Evolutionary conservation across 139 green algal genomes (phyloP).

Genomic region (Chlorokybus atmophyticus): DNA sequence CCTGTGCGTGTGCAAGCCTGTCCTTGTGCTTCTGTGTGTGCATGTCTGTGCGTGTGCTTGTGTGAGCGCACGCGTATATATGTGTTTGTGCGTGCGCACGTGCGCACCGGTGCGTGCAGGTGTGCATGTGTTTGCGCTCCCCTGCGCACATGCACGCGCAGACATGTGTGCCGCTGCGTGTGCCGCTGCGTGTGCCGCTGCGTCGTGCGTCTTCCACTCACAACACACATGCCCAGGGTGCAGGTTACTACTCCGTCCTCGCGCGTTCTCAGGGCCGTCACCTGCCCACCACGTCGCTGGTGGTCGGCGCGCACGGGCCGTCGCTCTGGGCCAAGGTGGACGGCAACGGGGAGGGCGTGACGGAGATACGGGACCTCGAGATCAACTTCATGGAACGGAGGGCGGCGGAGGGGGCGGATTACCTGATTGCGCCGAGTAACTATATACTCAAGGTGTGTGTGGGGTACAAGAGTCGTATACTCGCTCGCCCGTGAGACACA

Average conservation of each 20-base stretch:
- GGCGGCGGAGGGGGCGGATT: conserved; percentile 15
- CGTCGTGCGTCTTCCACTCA: background rate
- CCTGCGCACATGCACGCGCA: too few species aligned
- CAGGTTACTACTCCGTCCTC: conserved; percentile 26
- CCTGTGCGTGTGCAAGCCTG: too few species aligned
- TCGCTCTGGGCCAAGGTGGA: conserved; percentile 25
- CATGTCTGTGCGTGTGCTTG: too few species aligned
- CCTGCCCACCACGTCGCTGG: conserved; percentile 1
- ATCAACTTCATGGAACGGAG: conserved; percentile 27
- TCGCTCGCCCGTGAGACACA: too few species aligned
- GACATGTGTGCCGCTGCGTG: background rate
- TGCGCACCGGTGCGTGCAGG: too few species aligned
- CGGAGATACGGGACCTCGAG: conserved; percentile 24
- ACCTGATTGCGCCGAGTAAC: conserved; percentile 13
- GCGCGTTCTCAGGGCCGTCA: conserved; percentile 13
- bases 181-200: background rate
- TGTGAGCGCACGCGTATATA: too few species aligned
- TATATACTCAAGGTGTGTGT: conserved; percentile 17
- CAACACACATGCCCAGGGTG: conserved; percentile 13
- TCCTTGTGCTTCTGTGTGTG: too few species aligned
- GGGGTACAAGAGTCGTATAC: too few species aligned
- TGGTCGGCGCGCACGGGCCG: conserved; percentile 17
- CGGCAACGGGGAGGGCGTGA: conserved; percentile 26
- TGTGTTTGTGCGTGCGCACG: too few species aligned
- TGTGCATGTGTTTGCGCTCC: too few species aligned